These are phyloP conservation scores for Plasmodium inui DNA, from an alignment of 169 alveolate genomes.

Conservation along the genomic window DNA sequence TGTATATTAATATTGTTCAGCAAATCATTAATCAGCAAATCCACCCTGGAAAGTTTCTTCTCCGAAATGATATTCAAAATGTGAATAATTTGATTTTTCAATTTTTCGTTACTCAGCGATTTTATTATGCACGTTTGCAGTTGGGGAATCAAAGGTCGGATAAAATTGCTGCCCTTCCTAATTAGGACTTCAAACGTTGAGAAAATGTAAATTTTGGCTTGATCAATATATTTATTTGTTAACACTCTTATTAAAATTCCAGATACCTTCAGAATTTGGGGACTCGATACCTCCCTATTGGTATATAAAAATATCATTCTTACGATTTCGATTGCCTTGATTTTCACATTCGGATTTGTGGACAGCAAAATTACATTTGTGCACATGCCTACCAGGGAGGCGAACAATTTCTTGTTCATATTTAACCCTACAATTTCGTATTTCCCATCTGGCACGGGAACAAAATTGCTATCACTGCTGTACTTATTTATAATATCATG, in stretches of 20 bases:
- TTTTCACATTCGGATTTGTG: constrained; percentile 55
- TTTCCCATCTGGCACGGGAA: constrained; percentile 42
- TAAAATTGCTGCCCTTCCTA: constrained; percentile 62
- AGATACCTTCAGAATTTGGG: constrained; percentile 53
- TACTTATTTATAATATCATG: constrained; percentile 54
- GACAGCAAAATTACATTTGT: constrained; percentile 64
- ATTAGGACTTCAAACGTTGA: constrained; percentile 66
- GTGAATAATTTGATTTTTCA: constrained; percentile 72
- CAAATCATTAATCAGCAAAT: constrained; percentile 66
- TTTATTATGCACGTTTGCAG: constrained; percentile 74
- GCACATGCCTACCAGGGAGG: constrained; percentile 28
- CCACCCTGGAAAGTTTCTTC: constrained; percentile 68
- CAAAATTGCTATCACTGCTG: constrained; percentile 29
- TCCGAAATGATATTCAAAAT: constrained; percentile 72
- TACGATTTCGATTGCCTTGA: constrained; percentile 45
- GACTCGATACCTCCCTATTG: constrained; percentile 11
- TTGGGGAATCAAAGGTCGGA: constrained; percentile 68
- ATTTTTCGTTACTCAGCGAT: constrained; percentile 66
- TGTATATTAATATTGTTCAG: constrained; percentile 68
- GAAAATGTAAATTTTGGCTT: constrained; percentile 59
- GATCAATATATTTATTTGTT: constrained; percentile 74
- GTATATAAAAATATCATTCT: constrained; percentile 67
- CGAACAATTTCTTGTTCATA: constrained; percentile 32
- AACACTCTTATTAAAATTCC: constrained; percentile 66
- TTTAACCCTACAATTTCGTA: constrained; percentile 76